Evolutionary conservation across 371 early-diverging fungal genomes (phyloP).

Genomic region (Entomophthora muscae): DNA sequence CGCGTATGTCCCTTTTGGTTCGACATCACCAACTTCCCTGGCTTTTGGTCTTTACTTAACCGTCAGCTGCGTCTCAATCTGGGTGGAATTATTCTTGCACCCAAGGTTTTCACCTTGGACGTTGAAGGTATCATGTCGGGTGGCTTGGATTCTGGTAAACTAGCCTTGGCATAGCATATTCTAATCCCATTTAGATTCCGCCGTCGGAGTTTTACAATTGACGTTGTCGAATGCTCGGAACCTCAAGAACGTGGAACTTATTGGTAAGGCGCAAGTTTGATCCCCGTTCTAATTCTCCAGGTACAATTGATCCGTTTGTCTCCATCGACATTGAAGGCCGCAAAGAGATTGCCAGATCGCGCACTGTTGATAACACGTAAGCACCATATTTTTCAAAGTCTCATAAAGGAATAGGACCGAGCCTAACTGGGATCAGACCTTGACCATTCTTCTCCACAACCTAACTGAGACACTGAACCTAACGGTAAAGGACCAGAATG

Average conservation of each 20-base stretch:
- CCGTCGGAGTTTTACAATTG: constrained; percentile 76
- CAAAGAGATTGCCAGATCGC: constrained; percentile 1
- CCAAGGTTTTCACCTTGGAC: constrained; percentile 69
- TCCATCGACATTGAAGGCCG: constrained; percentile 6
- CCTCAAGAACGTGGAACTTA: constrained; percentile 55
- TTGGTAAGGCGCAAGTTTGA: constrained; percentile 45
- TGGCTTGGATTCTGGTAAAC: constrained; percentile 18
- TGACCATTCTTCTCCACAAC: constrained; percentile 46
- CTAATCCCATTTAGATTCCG: constrained; percentile 24
- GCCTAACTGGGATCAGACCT: constrained; percentile 78
- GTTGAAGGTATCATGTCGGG: constrained; percentile 67
- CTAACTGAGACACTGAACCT: constrained; percentile 43
- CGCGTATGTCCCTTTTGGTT: constrained; percentile 35
- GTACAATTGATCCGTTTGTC: constrained; percentile 8
- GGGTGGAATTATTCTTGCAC: constrained; percentile 66
- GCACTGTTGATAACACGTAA: constrained; percentile 7
- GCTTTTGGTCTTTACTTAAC: constrained; percentile 54
- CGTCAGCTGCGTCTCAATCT: constrained; percentile 54
- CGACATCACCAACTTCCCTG: constrained; percentile 38
- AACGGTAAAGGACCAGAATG: constrained; percentile 58
- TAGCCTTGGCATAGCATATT: constrained; percentile 19
- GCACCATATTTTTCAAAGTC: neutral
- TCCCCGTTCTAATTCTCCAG: neutral
- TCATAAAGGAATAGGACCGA: constrained; percentile 14
- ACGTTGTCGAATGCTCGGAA: constrained; percentile 50